Conservation (phyloP, 495 filamentous ascomycete species). For the Sphaerosporella brunnea region DNA sequence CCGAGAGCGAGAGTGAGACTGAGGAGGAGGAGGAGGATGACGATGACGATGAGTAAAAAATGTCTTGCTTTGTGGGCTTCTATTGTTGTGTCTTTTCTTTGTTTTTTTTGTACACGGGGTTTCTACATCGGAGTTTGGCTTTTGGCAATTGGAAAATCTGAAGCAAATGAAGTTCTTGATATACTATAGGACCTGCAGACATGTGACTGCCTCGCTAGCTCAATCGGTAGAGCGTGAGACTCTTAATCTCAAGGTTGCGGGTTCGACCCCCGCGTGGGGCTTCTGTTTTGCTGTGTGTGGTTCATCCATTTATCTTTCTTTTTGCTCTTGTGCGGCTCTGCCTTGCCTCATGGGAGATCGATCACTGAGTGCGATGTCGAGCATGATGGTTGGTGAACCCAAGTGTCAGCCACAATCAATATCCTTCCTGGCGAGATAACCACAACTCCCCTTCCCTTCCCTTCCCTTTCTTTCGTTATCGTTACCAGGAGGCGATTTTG, state of each 20-base stretch:
- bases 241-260: conserved; percentile 44
- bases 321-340: no score
- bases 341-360: no score
- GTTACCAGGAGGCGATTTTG: no score
- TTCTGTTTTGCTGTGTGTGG: conserved; percentile 7
- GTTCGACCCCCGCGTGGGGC: conserved; percentile 42
- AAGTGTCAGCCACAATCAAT: no score
- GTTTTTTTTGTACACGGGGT: neutral
- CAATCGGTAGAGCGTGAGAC: conserved; percentile 45
- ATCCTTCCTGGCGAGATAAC: no score
- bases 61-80: neutral
- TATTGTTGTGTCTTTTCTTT: neutral
- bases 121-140: neutral
- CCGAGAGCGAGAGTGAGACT: conserved; percentile 61
- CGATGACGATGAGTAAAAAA: conserved; percentile 31
- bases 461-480: no score
- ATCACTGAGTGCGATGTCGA: no score
- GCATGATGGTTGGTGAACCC: no score
- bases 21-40: conserved; percentile 51
- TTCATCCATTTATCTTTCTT: no score
- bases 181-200: neutral
- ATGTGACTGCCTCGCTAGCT: conserved; percentile 31
- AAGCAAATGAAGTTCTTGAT: neutral
- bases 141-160: no score
- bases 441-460: no score